Percentiles rank a stretch among this genome's conserved stretches.
phyloP scores from a whole-genome alignment of 352 stramenopile species.

The Pythium biforme region DNA sequence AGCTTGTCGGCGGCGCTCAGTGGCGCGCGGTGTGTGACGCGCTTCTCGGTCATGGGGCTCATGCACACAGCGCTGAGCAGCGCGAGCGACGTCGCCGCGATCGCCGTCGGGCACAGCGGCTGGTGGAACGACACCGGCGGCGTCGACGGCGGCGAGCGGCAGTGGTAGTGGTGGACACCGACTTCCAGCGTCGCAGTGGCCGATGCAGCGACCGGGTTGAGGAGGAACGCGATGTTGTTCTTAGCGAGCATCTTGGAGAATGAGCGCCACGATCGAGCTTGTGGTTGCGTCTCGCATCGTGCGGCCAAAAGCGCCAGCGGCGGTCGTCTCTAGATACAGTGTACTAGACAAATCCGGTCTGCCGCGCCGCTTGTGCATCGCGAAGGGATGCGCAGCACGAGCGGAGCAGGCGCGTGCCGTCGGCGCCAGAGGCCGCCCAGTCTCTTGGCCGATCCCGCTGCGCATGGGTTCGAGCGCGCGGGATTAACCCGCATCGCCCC shows the following conservation, averaged over 20 bases:
- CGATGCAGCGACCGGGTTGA: conserved; percentile 25
- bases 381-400: neutral
- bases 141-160: conserved; percentile 10
- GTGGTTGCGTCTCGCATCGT: no score
- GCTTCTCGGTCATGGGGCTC: conserved; percentile 24
- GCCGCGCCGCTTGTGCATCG: neutral
- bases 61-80: conserved; percentile 29
- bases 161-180: neutral
- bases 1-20: no score
- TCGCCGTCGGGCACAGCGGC: conserved; percentile 17
- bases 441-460: neutral
- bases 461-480: neutral
- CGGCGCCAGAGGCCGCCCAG: neutral
- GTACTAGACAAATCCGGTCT: no score
- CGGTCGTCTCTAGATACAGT: neutral
- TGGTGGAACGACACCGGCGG: conserved; percentile 8
- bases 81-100: conserved; percentile 27
- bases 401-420: conserved; percentile 9
- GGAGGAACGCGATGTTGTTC: conserved; percentile 30
- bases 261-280: neutral
- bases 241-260: conserved; percentile 29
- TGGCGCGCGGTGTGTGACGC: neutral
- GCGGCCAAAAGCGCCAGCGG: neutral
- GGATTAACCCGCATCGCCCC: conserved; percentile 16
- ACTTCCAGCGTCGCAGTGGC: neutral